A percentile compares a stretch with the other conserved stretches of the same genome.
These are phyloP conservation scores for Alternaria angustiovoidea DNA, from an alignment of 2,329 filamentous ascomycete genomes.

Conservation along the genomic window DNA sequence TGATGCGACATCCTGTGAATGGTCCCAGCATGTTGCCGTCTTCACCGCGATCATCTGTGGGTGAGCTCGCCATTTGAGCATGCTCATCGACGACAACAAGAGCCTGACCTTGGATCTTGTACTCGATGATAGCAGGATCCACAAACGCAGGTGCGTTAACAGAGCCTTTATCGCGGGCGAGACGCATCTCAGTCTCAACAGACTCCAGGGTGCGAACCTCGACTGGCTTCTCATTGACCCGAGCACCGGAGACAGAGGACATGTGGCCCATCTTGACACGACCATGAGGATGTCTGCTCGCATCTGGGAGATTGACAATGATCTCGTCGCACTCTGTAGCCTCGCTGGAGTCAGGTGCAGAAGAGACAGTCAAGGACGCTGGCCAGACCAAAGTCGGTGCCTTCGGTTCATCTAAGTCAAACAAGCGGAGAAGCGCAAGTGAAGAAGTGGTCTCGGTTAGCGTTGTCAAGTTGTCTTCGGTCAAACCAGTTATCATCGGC, in stretches of 20 bases:
- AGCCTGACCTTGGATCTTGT: background rate
- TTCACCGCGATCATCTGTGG: background rate
- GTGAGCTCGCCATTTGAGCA: background rate
- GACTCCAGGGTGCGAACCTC: background rate
- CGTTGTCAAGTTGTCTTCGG: background rate
- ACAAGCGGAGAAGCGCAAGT: background rate
- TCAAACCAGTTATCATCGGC: background rate
- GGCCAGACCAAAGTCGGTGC: too few relatives aligned
- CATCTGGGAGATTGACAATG: background rate
- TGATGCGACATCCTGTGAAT: background rate
- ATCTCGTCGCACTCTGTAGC: background rate
- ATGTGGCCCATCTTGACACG: background rate
- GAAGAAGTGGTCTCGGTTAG: too few relatives aligned
- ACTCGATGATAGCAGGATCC: slow-evolving; percentile 1
- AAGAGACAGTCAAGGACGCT: background rate
- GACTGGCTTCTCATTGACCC: too few relatives aligned
- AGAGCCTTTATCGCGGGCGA: background rate
- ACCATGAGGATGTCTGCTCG: background rate
- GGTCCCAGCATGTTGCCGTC: background rate
- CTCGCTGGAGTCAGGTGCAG: background rate
- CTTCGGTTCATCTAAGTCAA: background rate
- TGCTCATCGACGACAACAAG: background rate
- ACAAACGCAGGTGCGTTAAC: background rate
- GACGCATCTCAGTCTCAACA: background rate
- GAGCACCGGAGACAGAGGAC: background rate